Percentiles rank a stretch among this genome's conserved stretches.
phyloP scores from a whole-genome alignment of 495 filamentous ascomycete species.

The Xylaria sp. region DNA sequence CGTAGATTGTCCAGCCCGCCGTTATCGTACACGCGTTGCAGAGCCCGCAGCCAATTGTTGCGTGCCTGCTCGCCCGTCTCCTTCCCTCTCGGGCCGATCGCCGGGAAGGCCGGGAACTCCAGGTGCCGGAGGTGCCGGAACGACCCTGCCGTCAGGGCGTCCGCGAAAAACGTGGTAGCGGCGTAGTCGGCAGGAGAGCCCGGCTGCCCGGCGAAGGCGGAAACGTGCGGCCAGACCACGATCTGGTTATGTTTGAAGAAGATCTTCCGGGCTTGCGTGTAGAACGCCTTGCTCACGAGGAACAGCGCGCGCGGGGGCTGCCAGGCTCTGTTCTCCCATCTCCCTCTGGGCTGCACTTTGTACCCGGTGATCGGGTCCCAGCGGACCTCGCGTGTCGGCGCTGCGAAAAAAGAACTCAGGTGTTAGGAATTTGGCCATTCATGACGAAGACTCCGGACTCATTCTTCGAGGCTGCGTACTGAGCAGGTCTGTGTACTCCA shows the following conservation, averaged over 20 bases:
- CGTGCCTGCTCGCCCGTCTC: background rate
- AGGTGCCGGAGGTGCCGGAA: background rate
- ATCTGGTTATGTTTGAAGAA: slow-evolving; percentile 1
- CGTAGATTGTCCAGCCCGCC: background rate
- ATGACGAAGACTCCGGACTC: background rate
- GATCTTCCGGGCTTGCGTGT: background rate
- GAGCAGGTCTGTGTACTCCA: background rate
- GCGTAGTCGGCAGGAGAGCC: background rate
- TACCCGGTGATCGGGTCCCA: slow-evolving; percentile 9
- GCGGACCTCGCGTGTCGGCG: background rate
- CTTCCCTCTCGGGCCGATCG: background rate
- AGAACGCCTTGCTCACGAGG: slow-evolving; percentile 5
- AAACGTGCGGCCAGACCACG: background rate
- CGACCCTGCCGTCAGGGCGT: background rate
- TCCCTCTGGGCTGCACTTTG: background rate
- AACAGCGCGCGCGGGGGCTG: background rate
- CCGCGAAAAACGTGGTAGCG: background rate
- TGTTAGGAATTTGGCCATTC: background rate
- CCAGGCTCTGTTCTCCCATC: background rate
- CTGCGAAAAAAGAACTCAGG: background rate
- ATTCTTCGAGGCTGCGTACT: background rate
- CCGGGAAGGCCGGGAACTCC: background rate
- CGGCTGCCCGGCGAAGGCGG: background rate
- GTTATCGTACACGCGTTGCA: background rate
- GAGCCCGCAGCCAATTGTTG: background rate